These are phyloP conservation scores for Mycena pura DNA, from an alignment of 768 basidiomycete species.

Conservation along the genomic window DNA sequence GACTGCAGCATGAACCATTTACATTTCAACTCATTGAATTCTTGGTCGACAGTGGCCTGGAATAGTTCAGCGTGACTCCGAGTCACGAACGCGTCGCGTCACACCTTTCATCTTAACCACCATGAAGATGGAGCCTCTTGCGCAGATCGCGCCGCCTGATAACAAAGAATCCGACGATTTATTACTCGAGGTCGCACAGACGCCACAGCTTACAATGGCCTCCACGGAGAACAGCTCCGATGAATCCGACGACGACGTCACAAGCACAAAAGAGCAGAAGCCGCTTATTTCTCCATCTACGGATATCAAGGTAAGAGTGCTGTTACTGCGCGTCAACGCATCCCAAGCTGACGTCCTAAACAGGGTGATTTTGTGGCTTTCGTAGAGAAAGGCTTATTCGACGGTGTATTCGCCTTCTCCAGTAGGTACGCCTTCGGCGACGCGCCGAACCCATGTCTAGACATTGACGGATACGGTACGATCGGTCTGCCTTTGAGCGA, in stretches of 20 bases:
- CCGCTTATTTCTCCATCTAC: slow-evolving; percentile 21
- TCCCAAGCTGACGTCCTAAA: neutral
- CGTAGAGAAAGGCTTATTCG: slow-evolving; percentile 26
- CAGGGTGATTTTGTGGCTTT: slow-evolving; percentile 34
- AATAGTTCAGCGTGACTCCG: too few species aligned
- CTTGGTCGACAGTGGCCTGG: too few species aligned
- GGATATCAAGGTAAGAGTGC: slow-evolving; percentile 18
- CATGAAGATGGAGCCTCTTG: too few species aligned
- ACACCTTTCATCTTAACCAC: too few species aligned
- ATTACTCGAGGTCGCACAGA: too few species aligned
- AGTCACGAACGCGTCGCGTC: too few species aligned
- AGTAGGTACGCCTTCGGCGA: slow-evolving; percentile 21
- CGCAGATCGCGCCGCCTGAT: too few species aligned
- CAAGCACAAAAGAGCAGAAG: slow-evolving; percentile 8
- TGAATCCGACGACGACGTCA: neutral
- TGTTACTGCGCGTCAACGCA: neutral
- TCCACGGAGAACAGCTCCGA: neutral
- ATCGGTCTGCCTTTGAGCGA: slow-evolving; percentile 46
- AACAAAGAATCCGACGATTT: too few species aligned
- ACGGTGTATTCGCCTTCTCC: slow-evolving; percentile 34
- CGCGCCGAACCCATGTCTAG: slow-evolving; percentile 46
- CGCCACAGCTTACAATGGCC: too few species aligned
- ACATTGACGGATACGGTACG: slow-evolving; percentile 43
- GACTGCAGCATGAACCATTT: too few species aligned
- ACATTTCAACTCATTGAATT: too few species aligned